phyloP scores from a whole-genome alignment of 768 basidiomycete genomes.

The Serendipita indica region DNA sequence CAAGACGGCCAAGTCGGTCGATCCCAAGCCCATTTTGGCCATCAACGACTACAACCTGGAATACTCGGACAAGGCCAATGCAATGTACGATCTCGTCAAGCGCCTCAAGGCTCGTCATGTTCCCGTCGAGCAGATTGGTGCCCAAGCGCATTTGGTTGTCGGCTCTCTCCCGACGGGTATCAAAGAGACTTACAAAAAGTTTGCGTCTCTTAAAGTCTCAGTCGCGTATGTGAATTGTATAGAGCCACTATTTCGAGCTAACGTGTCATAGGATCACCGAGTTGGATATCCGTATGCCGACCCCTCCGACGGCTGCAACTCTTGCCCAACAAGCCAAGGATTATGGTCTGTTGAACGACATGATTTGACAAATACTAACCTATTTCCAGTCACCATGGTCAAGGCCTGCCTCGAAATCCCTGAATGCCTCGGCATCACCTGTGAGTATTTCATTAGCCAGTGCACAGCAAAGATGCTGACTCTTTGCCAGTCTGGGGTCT shows the following conservation, averaged over 20 bases:
- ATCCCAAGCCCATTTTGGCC: not conserved
- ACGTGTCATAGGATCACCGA: slow-evolving; percentile 4
- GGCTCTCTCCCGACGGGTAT: slow-evolving; percentile 2
- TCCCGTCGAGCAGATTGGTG: not conserved
- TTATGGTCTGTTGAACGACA: not conserved
- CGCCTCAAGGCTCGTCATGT: not conserved
- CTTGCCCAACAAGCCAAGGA: slow-evolving; percentile 12
- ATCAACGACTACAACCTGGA: not conserved
- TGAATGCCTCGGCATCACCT: slow-evolving; percentile 32
- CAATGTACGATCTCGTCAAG: not conserved
- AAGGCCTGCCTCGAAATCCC: slow-evolving; percentile 31
- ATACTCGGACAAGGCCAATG: not conserved
- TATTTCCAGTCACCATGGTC: slow-evolving; percentile 24
- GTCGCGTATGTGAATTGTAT: not conserved
- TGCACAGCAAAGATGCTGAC: not conserved
- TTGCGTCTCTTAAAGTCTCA: not conserved
- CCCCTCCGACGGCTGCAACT: slow-evolving; percentile 7
- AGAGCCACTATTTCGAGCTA: not conserved
- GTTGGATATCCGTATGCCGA: slow-evolving; percentile 14
- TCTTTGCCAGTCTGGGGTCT: slow-evolving; percentile 16
- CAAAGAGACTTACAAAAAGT: not conserved
- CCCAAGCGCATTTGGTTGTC: not conserved
- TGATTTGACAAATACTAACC: not conserved
- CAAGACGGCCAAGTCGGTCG: not conserved
- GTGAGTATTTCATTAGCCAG: not conserved